Evolutionary conservation across 768 basidiomycete species (phyloP).

Genomic region (Sarcodon aspratus): DNA sequence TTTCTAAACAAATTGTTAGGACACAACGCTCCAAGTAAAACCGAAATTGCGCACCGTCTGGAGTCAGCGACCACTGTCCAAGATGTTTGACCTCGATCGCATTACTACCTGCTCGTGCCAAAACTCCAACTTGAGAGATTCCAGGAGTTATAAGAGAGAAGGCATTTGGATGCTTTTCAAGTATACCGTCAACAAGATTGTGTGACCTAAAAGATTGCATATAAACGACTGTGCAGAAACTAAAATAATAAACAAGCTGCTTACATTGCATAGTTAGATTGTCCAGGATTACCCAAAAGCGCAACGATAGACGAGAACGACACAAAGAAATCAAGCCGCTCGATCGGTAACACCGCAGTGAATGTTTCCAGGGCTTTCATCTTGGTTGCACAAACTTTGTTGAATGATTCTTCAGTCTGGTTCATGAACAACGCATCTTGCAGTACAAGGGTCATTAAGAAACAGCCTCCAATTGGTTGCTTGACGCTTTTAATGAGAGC

Average conservation of each 20-base stretch:
- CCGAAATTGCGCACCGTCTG: constrained; percentile 1
- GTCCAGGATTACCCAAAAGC: constrained; percentile 7
- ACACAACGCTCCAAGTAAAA: background rate
- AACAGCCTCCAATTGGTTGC: constrained; percentile 8
- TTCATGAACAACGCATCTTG: constrained; percentile 5
- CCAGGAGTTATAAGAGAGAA: constrained; percentile 3
- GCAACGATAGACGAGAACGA: constrained; percentile 10
- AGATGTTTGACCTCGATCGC: background rate
- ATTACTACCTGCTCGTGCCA: background rate
- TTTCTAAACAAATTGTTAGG: constrained; percentile 6
- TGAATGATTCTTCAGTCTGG: constrained; percentile 7
- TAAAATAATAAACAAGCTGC: background rate
- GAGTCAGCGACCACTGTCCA: background rate
- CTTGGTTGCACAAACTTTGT: constrained; percentile 3
- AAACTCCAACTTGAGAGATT: background rate
- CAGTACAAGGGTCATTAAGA: constrained; percentile 7
- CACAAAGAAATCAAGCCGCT: constrained; percentile 8
- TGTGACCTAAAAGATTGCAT: constrained; percentile 4
- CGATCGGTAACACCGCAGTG: constrained; percentile 1
- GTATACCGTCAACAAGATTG: constrained; percentile 2
- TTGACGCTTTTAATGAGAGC: background rate
- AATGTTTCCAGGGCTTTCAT: constrained; percentile 3
- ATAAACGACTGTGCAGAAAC: background rate
- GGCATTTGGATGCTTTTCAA: constrained; percentile 1
- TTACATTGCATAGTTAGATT: constrained; percentile 9